Evolutionary conservation across 2,329 filamentous ascomycete genomes (phyloP).

Genomic region (Pseudopyrenochaeta lycopersici): DNA sequence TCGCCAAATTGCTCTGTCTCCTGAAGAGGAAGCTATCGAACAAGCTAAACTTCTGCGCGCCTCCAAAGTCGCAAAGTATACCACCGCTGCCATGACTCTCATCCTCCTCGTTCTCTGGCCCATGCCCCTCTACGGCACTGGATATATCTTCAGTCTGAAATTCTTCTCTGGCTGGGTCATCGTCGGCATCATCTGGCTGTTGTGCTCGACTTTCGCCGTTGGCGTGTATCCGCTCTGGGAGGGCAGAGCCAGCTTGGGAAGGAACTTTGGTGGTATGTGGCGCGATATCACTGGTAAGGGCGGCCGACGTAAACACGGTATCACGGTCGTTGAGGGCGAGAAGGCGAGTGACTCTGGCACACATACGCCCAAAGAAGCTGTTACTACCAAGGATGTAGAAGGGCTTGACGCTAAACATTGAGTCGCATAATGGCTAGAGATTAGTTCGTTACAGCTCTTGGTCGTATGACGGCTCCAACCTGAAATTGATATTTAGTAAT

Average conservation of each 20-base stretch:
- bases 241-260: slow-evolving; percentile 48
- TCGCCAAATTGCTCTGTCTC: slow-evolving; percentile 36
- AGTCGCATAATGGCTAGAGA: too few species aligned
- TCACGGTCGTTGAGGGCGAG: slow-evolving; percentile 28
- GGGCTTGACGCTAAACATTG: not conserved
- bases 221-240: slow-evolving; percentile 85
- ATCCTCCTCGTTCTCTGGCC: slow-evolving; percentile 84
- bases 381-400: slow-evolving; percentile 21
- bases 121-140: slow-evolving; percentile 85
- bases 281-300: slow-evolving; percentile 36
- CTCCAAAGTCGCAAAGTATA: slow-evolving; percentile 62
- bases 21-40: slow-evolving; percentile 48
- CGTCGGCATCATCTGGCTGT: slow-evolving; percentile 75
- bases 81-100: slow-evolving; percentile 72
- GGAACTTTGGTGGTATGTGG: slow-evolving; percentile 39
- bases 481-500: too few species aligned
- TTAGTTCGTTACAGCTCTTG: too few species aligned
- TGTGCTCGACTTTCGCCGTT: slow-evolving; percentile 75
- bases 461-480: too few species aligned
- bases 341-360: slow-evolving; percentile 20
- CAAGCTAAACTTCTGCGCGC: slow-evolving; percentile 54
- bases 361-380: slow-evolving; percentile 31
- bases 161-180: slow-evolving; percentile 86
- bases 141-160: slow-evolving; percentile 80
- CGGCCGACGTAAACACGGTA: slow-evolving; percentile 8